A percentile compares a stretch with the other conserved stretches of the same genome.
These are phyloP conservation scores for Plasmodium cynomolgi DNA, from an alignment of 169 alveolate species.

Conservation along the genomic window DNA sequence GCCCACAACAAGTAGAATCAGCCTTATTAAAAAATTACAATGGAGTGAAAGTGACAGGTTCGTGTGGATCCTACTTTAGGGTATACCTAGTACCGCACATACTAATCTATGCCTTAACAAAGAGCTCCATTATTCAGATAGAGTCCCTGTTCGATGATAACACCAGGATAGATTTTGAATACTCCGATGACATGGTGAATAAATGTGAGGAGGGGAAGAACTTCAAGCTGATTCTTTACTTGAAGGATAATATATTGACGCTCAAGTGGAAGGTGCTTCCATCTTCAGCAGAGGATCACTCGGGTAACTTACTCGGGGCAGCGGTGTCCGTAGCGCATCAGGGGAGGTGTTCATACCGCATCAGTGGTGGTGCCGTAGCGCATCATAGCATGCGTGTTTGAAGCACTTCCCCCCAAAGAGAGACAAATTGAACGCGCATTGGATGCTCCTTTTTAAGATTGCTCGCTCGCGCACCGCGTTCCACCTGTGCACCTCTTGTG, in stretches of 20 bases:
- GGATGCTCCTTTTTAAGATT: neutral
- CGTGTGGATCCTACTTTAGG: conserved; percentile 39
- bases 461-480: too few relatives aligned
- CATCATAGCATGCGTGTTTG: neutral
- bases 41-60: conserved; percentile 42
- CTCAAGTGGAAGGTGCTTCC: conserved; percentile 42
- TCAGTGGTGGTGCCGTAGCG: neutral
- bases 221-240: neutral
- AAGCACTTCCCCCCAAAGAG: neutral
- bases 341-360: neutral
- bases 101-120: conserved; percentile 18
- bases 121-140: conserved; percentile 1
- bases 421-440: neutral
- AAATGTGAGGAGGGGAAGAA: conserved; percentile 20
- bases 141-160: conserved; percentile 23
- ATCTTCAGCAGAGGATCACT: neutral
- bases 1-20: conserved; percentile 16
- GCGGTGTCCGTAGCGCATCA: neutral
- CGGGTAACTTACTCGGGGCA: neutral
- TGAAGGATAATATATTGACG: conserved; percentile 3
- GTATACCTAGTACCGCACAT: conserved; percentile 26
- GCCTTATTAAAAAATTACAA: conserved; percentile 20
- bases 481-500: neutral
- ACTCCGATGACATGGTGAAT: neutral
- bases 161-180: conserved; percentile 5